A percentile compares a stretch with the other conserved stretches of the same genome.
Conservation (phyloP, 768 basidiomycete genomes). For the Lactarius sanguifluus region DNA sequence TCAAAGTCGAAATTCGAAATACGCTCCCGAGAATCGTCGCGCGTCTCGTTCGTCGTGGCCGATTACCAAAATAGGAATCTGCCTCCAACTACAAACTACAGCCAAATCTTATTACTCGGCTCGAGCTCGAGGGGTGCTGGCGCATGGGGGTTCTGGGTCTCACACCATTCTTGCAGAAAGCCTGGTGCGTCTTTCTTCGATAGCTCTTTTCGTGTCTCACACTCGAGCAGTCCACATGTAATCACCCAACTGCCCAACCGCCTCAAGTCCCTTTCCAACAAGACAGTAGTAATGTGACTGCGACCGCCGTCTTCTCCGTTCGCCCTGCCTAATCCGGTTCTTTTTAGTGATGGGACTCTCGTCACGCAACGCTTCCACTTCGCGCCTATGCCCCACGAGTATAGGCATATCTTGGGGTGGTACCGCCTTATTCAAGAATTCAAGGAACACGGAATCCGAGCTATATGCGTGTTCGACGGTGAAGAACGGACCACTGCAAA, state of each 20-base stretch:
- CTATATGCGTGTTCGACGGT: conserved; percentile 82
- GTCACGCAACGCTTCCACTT: conserved; percentile 83
- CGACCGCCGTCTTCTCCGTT: conserved; percentile 13
- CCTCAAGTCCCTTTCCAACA: conserved; percentile 58
- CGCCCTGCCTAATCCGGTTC: conserved; percentile 19
- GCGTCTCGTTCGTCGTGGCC: conserved; percentile 9
- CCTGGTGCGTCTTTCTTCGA: conserved; percentile 45
- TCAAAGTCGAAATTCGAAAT: neutral
- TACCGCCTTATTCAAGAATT: conserved; percentile 67
- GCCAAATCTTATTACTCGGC: neutral
- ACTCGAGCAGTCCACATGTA: conserved; percentile 55
- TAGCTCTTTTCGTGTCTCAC: neutral
- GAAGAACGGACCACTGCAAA: conserved; percentile 66
- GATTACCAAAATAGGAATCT: conserved; percentile 15
- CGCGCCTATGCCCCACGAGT: conserved; percentile 57
- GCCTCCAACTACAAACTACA: neutral
- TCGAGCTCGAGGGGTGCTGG: neutral
- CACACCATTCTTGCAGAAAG: conserved; percentile 65
- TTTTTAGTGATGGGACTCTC: conserved; percentile 75
- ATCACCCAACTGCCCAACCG: conserved; percentile 64
- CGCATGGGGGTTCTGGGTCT: conserved; percentile 73
- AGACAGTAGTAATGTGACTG: conserved; percentile 71
- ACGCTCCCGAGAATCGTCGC: neutral
- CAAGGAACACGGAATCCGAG: conserved; percentile 51
- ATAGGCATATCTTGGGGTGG: conserved; percentile 79